Base-by-base conservation (phyloP, 129 eudicot genomes). In the Centaurea solstitialis region DNA sequence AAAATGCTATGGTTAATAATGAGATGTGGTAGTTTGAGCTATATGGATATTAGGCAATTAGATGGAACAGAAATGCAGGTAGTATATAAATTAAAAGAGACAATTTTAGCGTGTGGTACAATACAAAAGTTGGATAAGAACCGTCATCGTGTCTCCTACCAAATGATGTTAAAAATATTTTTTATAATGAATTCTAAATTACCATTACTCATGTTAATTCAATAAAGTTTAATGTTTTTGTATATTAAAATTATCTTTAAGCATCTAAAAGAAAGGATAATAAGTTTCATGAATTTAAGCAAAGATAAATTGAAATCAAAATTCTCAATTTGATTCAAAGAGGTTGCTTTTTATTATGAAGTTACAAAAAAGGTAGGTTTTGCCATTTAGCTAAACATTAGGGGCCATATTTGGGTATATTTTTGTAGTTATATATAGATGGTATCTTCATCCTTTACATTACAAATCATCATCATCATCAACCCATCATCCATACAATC, bases 361-460 rank as follows among this genome's bases (percentile, higher is more conserved):
- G 65, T 57, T 57, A 17, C 9, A 7, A 57, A 57, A 57, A 18
- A 23, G 69, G 45, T 53, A 57, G 4, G 9, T 28, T 28, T 17
- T 66, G 66, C 30, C 74, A 77, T 77, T 43, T 66, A 7, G n/a
- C 1, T 22, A 77, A 77, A 66, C 73, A 43, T 7, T 24, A 37
- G 43, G 66, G 66, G 30, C 20, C 66, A 23, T 6, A 17, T 24
- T 4, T n/a, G 10, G 6, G 24, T 22, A 22, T 15, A 7, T 33
- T 10, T 40, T 30, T 69, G 20, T 50, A 30, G 20, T 41, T 41
- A 68, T 68, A 78, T 68, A 78, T 22, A n/a, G 9, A 57, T 57
- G 65, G 23, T n/a, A 5, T n/a, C 65, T 5, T 57, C 50, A 33
- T 20, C 35, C 41, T 68, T 43, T 1, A 35, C 10, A 18, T 21